A percentile compares a stretch with the other conserved stretches of the same genome.
These are phyloP conservation scores for Rhodotorula mucilaginosa DNA, from an alignment of 1,284 basidiomycete genomes.

Conservation along the genomic window DNA sequence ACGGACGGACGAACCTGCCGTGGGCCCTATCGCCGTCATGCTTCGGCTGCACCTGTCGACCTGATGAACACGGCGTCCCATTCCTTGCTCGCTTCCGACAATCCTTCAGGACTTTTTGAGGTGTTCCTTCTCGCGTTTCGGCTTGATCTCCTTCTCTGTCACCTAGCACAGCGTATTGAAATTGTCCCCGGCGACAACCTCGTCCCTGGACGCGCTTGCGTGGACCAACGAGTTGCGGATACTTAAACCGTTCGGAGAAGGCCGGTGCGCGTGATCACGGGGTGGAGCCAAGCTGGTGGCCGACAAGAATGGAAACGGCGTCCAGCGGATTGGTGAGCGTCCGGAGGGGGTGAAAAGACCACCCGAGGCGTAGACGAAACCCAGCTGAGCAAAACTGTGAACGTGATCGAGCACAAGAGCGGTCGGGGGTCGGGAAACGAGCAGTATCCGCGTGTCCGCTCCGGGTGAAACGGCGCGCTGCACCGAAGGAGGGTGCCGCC, in stretches of 20 bases:
- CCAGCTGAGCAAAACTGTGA: too few species aligned
- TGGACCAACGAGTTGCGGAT: too few species aligned
- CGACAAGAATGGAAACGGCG: too few species aligned
- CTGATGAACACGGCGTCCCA: conserved; percentile 12
- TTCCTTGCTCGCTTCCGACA: conserved; percentile 21
- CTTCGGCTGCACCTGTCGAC: neutral
- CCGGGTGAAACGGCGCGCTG: too few species aligned
- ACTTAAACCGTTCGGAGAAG: conserved; percentile 2
- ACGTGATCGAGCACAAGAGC: too few species aligned
- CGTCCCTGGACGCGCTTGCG: too few species aligned
- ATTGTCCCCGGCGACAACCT: neutral
- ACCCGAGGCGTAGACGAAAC: too few species aligned
- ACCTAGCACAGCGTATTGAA: conserved; percentile 8
- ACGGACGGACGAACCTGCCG: conserved; percentile 7
- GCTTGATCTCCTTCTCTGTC: neutral
- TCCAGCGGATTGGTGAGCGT: too few species aligned
- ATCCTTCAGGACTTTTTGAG: conserved; percentile 16
- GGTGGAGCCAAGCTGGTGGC: conserved; percentile 4
- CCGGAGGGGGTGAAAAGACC: too few species aligned
- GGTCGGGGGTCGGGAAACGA: too few species aligned
- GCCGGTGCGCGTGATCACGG: conserved; percentile 27
- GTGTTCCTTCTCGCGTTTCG: neutral
- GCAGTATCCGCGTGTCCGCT: too few species aligned
- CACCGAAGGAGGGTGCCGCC: too few species aligned
- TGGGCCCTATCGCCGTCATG: conserved; percentile 15